A percentile compares a stretch with the other conserved stretches of the same genome.
These are phyloP conservation scores for Diospyros lotus DNA, from an alignment of 148 eudicot species.

Conservation along the genomic window DNA sequence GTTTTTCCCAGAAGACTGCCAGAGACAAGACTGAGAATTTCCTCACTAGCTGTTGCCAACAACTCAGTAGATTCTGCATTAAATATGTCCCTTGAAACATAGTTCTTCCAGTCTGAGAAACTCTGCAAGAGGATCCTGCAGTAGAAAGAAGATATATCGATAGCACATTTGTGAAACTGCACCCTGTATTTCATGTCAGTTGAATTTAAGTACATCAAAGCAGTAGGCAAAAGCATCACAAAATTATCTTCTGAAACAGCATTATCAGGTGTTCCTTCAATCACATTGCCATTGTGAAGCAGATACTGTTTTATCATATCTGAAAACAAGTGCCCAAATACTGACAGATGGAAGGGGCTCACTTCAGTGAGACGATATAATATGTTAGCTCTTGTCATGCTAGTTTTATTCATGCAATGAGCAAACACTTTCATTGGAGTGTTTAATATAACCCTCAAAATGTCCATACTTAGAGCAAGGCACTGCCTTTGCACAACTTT, in stretches of 20 bases:
- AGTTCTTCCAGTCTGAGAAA: conserved; percentile 64
- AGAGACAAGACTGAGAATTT: conserved; percentile 37
- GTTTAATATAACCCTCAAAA: conserved; percentile 48
- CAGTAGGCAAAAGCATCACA: conserved; percentile 78
- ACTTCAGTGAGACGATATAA: conserved; percentile 47
- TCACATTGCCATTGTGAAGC: conserved; percentile 17
- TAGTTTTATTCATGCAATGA: conserved; percentile 44
- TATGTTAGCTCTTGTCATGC: conserved; percentile 51
- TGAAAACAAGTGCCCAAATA: conserved; percentile 57
- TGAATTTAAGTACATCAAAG: conserved; percentile 43
- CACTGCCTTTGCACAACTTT: conserved; percentile 25
- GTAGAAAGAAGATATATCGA: conserved; percentile 40
- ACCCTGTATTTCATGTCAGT: conserved; percentile 30
- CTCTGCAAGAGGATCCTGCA: conserved; percentile 45
- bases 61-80: conserved; percentile 33
- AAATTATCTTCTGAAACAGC: conserved; percentile 44
- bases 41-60: conserved; percentile 39
- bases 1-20: conserved; percentile 68
- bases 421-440: conserved; percentile 53
- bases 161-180: conserved; percentile 23
- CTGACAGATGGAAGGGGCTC: conserved; percentile 68
- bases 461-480: conserved; percentile 42
- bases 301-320: conserved; percentile 32
- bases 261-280: conserved; percentile 16
- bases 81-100: conserved; percentile 48